Conservation (phyloP, 2,329 filamentous ascomycete genomes). For the Botryosphaeria dothidea region DNA sequence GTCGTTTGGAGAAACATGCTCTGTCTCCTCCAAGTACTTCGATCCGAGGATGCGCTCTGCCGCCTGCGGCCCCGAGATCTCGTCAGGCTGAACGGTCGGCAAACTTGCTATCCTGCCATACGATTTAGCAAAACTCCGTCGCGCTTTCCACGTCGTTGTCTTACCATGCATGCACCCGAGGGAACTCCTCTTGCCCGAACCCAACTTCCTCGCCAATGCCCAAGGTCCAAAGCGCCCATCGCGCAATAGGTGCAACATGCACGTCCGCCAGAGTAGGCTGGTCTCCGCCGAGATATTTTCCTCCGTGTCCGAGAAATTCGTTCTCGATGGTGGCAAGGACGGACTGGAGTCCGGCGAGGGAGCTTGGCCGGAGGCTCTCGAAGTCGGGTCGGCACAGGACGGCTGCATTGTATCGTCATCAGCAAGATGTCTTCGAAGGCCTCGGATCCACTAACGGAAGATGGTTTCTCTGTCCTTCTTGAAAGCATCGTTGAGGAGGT, state of each 20-base stretch:
- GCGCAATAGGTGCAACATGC: neutral
- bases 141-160: no score
- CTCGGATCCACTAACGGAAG: neutral
- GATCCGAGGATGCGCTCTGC: neutral
- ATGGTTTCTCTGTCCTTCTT: slow-evolving; percentile 4
- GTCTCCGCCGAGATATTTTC: neutral
- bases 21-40: neutral
- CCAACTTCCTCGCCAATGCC: slow-evolving; percentile 1
- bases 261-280: slow-evolving; percentile 13
- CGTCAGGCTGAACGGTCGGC: neutral
- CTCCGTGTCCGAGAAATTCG: neutral
- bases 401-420: neutral
- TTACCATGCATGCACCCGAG: slow-evolving; percentile 16
- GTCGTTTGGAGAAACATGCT: neutral
- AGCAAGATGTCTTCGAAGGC: neutral
- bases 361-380: neutral
- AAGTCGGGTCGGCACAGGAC: neutral
- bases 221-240: slow-evolving; percentile 14
- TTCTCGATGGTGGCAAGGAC: neutral
- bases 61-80: neutral
- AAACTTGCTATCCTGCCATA: neutral
- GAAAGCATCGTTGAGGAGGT: neutral
- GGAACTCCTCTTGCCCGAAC: slow-evolving; percentile 12
- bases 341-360: neutral
- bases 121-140: neutral